A percentile compares a stretch with the other conserved stretches of the same genome.
Evolutionary conservation across 495 filamentous ascomycete genomes (phyloP).

Genomic region (Penicillium pulvis): DNA sequence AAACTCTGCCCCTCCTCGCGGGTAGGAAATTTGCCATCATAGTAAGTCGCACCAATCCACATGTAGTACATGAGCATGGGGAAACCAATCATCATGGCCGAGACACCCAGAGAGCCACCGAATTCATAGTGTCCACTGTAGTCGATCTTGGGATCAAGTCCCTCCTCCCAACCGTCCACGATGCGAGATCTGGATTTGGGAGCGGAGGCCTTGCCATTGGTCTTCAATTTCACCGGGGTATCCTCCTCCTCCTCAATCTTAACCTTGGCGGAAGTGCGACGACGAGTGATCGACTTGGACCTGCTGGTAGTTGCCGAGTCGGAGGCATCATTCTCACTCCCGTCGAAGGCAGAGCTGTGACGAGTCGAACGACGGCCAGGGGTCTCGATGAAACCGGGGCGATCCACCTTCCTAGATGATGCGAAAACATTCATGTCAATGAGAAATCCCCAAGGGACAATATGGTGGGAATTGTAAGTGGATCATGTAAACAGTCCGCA

Average conservation of each 20-base stretch:
- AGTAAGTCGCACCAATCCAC: conserved; percentile 95
- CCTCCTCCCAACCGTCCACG: conserved; percentile 67
- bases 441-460: conserved; percentile 5
- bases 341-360: conserved; percentile 42
- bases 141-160: conserved; percentile 77
- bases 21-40: conserved; percentile 76
- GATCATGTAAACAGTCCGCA: conserved; percentile 22
- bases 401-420: conserved; percentile 54
- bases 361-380: conserved; percentile 50
- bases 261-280: conserved; percentile 35
- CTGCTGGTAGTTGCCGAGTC: conserved; percentile 26
- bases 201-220: conserved; percentile 40
- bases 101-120: conserved; percentile 75
- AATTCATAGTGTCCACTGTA: conserved; percentile 84
- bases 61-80: conserved; percentile 97
- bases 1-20: conserved; percentile 66
- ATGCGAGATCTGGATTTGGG: conserved; percentile 39
- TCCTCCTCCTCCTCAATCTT: conserved; percentile 36
- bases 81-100: conserved; percentile 87
- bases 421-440: conserved; percentile 12
- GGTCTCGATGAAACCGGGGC: conserved; percentile 60
- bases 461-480: conserved; percentile 5
- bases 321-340: conserved; percentile 34
- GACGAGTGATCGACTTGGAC: conserved; percentile 36
- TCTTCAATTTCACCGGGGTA: conserved; percentile 27